phyloP scores from a whole-genome alignment of 2,329 filamentous ascomycete species.

The Alternaria ventricosa region DNA sequence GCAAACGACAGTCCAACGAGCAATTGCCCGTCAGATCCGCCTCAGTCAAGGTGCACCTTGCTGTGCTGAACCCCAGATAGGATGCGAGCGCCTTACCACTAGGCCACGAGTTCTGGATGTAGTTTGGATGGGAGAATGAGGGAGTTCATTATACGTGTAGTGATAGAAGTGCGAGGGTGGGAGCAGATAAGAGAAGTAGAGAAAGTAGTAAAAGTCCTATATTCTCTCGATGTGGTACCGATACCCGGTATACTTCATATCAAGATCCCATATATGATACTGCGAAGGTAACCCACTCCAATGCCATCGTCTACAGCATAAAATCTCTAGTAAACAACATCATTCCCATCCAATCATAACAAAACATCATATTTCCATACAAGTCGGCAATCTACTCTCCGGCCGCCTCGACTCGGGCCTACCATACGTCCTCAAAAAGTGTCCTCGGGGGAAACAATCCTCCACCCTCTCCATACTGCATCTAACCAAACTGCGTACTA shows the following conservation, averaged over 20 bases:
- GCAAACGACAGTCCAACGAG: no score
- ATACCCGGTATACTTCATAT: no score
- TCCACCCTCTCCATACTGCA: constrained; percentile 7
- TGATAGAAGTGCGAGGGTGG: not conserved
- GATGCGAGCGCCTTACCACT: not conserved
- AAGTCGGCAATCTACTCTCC: not conserved
- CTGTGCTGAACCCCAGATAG: not conserved
- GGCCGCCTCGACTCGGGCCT: constrained; percentile 1
- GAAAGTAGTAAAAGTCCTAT: no score
- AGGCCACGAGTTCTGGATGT: not conserved
- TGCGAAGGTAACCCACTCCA: no score
- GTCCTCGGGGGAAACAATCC: constrained; percentile 6
- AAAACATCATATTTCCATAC: not conserved
- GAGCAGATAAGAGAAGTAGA: not conserved
- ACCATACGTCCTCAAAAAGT: constrained; percentile 5
- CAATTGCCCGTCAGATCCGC: no score
- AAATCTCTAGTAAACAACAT: no score
- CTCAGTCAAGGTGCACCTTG: not conserved
- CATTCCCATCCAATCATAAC: not conserved
- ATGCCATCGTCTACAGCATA: no score
- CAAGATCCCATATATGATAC: no score
- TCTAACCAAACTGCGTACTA: constrained; percentile 5
- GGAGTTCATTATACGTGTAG: not conserved
- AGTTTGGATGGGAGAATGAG: rapidly evolving
- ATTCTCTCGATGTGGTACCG: no score